phyloP scores from a whole-genome alignment of 768 basidiomycete genomes.

The Kwoniella pini region DNA sequence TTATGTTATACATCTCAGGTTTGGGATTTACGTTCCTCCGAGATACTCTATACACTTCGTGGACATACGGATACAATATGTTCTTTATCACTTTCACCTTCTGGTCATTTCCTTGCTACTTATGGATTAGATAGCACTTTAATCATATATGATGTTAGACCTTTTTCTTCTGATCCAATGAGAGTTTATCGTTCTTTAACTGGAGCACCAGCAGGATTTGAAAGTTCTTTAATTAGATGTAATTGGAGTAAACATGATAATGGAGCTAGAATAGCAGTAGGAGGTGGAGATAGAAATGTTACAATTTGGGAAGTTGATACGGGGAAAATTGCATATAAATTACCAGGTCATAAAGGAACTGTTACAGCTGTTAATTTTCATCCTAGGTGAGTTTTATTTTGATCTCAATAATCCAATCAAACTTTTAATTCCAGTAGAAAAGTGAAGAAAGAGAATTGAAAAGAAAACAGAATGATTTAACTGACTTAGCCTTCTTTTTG shows the following conservation, averaged over 20 bases:
- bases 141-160: constrained; percentile 87
- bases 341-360: constrained; percentile 95
- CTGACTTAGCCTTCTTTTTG: not conserved
- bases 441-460: not conserved
- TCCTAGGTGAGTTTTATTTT: constrained; percentile 69
- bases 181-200: constrained; percentile 71
- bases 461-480: not conserved
- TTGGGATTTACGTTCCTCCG: constrained; percentile 83
- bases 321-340: constrained; percentile 54
- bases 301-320: constrained; percentile 56
- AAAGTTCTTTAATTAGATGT: constrained; percentile 76
- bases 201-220: constrained; percentile 93
- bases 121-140: constrained; percentile 87
- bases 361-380: constrained; percentile 96
- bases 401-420: not conserved
- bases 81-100: constrained; percentile 87
- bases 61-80: constrained; percentile 96
- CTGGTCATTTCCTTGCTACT: constrained; percentile 81
- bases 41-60: constrained; percentile 73
- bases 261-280: constrained; percentile 55
- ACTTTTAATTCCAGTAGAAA: not conserved
- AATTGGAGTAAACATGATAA: constrained; percentile 72
- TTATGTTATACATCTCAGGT: constrained; percentile 60
- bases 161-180: constrained; percentile 82
- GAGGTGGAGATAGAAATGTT: constrained; percentile 57